Conservation (phyloP, 495 filamentous ascomycete genomes). For the Cladorrhinum samala region DNA sequence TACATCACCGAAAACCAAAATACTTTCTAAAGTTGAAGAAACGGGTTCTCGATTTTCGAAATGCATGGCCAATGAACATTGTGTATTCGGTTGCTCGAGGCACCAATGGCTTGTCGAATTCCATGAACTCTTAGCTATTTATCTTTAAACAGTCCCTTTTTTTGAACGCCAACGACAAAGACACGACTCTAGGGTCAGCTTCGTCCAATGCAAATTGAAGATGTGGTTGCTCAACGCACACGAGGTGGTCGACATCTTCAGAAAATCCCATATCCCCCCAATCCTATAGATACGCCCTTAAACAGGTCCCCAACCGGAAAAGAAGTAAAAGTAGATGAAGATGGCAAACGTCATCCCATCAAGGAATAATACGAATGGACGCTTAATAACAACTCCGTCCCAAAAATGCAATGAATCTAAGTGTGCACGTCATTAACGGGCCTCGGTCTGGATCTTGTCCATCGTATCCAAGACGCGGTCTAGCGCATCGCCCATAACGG, state of each 20-base stretch:
- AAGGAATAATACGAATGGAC: too few relatives aligned
- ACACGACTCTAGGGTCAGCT: neutral
- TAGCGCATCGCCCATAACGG: conserved; percentile 62
- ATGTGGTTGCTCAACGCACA: neutral
- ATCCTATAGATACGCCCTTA: neutral
- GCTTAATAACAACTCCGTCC: neutral
- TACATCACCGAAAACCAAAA: too few relatives aligned
- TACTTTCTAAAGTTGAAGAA: too few relatives aligned
- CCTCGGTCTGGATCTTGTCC: conserved; percentile 13
- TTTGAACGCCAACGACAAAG: conserved; percentile 10
- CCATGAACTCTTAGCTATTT: neutral
- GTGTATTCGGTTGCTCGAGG: too few relatives aligned
- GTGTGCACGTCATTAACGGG: conserved; percentile 15
- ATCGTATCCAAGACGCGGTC: conserved; percentile 43
- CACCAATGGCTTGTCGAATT: too few relatives aligned
- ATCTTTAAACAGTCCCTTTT: neutral
- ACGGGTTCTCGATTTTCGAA: too few relatives aligned
- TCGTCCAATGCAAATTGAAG: conserved; percentile 6
- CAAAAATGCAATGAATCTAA: too few relatives aligned
- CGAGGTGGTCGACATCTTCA: neutral
- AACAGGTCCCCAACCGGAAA: neutral
- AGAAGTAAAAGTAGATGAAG: neutral
- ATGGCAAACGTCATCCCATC: too few relatives aligned
- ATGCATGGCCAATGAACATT: too few relatives aligned
- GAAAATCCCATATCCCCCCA: neutral